phyloP scores from a whole-genome alignment of 139 green algal genomes.

The Tetraselmis striata region DNA sequence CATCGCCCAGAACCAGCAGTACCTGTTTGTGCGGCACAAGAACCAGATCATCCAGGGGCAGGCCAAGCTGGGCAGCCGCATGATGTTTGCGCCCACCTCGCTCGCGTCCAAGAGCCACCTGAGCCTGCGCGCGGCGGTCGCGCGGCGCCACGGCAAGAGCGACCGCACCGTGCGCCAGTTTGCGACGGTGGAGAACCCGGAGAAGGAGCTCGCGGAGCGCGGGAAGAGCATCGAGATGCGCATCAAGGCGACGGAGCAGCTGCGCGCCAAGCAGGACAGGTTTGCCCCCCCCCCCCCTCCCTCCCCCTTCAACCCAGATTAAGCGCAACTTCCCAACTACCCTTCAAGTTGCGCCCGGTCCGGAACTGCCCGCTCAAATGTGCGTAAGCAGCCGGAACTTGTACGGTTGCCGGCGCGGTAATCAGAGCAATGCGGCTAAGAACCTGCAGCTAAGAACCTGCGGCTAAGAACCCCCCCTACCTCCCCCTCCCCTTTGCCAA shows the following conservation, averaged over 20 bases:
- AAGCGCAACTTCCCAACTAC: no score
- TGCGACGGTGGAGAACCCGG: background rate
- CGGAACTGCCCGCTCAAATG: no score
- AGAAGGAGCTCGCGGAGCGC: background rate
- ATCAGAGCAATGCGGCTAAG: no score
- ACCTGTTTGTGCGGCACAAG: constrained; percentile 5
- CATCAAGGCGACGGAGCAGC: background rate
- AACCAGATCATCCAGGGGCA: constrained; percentile 2
- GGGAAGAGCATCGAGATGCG: background rate
- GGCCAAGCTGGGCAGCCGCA: background rate
- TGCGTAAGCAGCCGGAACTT: no score
- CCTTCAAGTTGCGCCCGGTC: no score
- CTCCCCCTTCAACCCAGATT: background rate
- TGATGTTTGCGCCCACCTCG: constrained; percentile 3
- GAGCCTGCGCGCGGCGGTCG: background rate
- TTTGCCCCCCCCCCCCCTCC: background rate
- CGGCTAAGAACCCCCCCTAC: no score
- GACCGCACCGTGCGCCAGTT: background rate
- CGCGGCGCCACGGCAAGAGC: background rate
- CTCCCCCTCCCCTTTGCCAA: no score
- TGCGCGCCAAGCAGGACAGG: background rate
- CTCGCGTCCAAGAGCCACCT: background rate
- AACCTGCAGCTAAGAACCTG: no score
- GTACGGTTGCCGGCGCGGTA: no score
- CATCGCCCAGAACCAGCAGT: background rate